Evolutionary conservation across 1,284 basidiomycete species (phyloP).

Genomic region (Cutaneotrichosporon sp.): DNA sequence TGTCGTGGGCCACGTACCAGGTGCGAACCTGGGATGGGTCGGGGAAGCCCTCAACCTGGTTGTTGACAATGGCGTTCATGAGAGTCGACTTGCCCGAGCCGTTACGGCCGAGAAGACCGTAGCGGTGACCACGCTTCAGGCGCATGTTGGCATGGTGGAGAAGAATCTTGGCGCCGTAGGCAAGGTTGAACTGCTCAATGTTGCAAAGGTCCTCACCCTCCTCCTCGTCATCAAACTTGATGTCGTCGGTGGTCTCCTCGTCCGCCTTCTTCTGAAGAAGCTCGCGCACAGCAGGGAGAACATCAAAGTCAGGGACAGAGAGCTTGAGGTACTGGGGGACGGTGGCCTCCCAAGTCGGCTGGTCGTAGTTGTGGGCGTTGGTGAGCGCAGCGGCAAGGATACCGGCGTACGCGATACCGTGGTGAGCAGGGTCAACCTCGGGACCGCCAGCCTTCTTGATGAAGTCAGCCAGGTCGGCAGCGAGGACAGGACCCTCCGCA

Average conservation of each 20-base stretch:
- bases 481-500: slow-evolving; percentile 63
- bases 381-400: slow-evolving; percentile 76
- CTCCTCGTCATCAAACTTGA: slow-evolving; percentile 81
- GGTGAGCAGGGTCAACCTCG: slow-evolving; percentile 54
- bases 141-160: slow-evolving; percentile 93
- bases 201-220: slow-evolving; percentile 98
- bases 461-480: slow-evolving; percentile 62
- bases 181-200: slow-evolving; percentile 83
- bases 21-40: slow-evolving; percentile 81
- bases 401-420: slow-evolving; percentile 66
- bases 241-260: slow-evolving; percentile 67
- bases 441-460: slow-evolving; percentile 73
- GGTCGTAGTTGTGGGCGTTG: slow-evolving; percentile 87
- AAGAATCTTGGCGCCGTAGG: slow-evolving; percentile 97
- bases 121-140: slow-evolving; percentile 96
- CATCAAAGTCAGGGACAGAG: slow-evolving; percentile 61
- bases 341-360: slow-evolving; percentile 72
- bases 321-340: slow-evolving; percentile 73
- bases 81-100: slow-evolving; percentile 98
- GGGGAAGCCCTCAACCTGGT: slow-evolving; percentile 94
- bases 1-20: slow-evolving; percentile 98
- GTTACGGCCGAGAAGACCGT: slow-evolving; percentile 96
- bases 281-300: slow-evolving; percentile 67
- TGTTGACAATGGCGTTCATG: slow-evolving; percentile 93
- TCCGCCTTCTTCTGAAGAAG: slow-evolving; percentile 84